Percentiles rank a stretch among this genome's conserved stretches.
These are phyloP conservation scores for Karstenula rhodostoma DNA, from an alignment of 2,329 filamentous ascomycete genomes.

Conservation along the genomic window DNA sequence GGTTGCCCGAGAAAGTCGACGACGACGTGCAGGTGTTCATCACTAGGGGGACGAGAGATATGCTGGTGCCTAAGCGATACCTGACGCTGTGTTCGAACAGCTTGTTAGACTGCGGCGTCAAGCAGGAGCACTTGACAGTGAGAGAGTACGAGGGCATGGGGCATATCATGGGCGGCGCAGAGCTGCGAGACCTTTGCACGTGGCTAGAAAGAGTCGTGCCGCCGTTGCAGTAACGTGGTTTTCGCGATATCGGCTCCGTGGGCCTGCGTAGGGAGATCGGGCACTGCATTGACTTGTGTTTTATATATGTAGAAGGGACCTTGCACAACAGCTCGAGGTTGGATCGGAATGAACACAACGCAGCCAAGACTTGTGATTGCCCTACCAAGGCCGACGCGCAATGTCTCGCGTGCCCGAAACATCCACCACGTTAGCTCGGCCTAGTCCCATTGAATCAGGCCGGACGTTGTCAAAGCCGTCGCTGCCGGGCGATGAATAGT, in stretches of 20 bases:
- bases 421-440: no score
- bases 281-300: not conserved
- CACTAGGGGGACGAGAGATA: constrained; percentile 57
- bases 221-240: constrained; percentile 34
- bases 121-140: constrained; percentile 49
- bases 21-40: constrained; percentile 55
- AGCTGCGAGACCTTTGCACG: constrained; percentile 56
- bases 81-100: constrained; percentile 54
- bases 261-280: no score
- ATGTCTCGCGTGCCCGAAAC: not conserved
- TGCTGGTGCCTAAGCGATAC: constrained; percentile 56
- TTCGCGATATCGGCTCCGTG: not conserved
- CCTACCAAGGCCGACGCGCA: constrained; percentile 2
- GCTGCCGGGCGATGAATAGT: not conserved
- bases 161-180: constrained; percentile 53
- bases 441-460: no score
- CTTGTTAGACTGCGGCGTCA: constrained; percentile 50
- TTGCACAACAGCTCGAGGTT: not conserved
- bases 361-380: not conserved
- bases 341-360: not conserved
- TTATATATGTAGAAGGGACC: not conserved
- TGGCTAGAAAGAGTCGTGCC: constrained; percentile 55
- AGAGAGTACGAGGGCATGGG: constrained; percentile 60
- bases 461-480: not conserved
- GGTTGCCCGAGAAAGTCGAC: constrained; percentile 42